Evolutionary conservation across 176 grass and related monocot species (phyloP).

Genomic region (Oryza australiensis): DNA sequence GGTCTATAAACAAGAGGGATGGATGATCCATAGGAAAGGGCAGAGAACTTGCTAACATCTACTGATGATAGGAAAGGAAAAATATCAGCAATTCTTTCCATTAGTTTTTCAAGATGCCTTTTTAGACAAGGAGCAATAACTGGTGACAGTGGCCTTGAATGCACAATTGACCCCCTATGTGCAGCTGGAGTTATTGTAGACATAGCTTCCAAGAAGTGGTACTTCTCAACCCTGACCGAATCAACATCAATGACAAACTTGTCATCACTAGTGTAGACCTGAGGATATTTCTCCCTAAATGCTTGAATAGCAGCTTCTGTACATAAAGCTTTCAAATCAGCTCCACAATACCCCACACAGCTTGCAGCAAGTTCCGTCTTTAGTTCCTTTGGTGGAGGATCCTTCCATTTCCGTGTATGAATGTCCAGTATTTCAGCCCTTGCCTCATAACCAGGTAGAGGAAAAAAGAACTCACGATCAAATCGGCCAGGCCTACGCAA

Average conservation of each 20-base stretch:
- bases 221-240: constrained; percentile 73
- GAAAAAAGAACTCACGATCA: constrained; percentile 97
- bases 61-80: constrained; percentile 73
- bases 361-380: constrained; percentile 95
- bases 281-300: constrained; percentile 98
- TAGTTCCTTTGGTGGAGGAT: constrained; percentile 73
- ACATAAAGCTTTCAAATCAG: constrained; percentile 96
- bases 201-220: constrained; percentile 99
- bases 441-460: constrained; percentile 95
- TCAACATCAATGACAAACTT: constrained; percentile 99
- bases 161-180: constrained; percentile 88
- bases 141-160: constrained; percentile 81
- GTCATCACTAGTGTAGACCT: constrained; percentile 98
- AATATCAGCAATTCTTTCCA: constrained; percentile 75
- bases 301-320: constrained; percentile 96
- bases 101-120: constrained; percentile 86
- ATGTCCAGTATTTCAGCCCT: constrained; percentile 89
- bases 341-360: constrained; percentile 98
- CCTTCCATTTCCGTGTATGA: constrained; percentile 99
- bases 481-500: constrained; percentile 95
- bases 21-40: constrained; percentile 72
- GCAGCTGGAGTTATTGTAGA: constrained; percentile 93
- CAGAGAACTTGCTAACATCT: constrained; percentile 69
- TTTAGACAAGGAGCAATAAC: constrained; percentile 81
- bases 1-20: constrained; percentile 96